Percentiles rank a stretch among this genome's conserved stretches.
phyloP scores from a whole-genome alignment of 768 basidiomycete species.

The Artomyces pyxidatus region DNA sequence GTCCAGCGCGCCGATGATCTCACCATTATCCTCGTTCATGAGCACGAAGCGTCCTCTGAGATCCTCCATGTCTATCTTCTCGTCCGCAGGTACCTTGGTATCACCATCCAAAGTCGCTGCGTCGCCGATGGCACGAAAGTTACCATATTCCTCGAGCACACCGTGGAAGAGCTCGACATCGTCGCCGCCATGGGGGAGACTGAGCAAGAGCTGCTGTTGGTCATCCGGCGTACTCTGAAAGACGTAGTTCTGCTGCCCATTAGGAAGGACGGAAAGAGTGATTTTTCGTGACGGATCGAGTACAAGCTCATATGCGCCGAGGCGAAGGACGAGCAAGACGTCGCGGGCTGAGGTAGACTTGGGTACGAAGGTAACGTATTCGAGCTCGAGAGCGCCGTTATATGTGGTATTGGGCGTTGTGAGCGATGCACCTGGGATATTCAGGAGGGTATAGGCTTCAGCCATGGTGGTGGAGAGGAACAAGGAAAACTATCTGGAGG shows the following conservation, averaged over 20 bases:
- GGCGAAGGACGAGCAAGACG: conserved; percentile 14
- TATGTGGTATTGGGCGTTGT: conserved; percentile 7
- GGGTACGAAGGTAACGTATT: conserved; percentile 10
- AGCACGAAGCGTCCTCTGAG: conserved; percentile 17
- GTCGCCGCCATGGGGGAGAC: conserved; percentile 2
- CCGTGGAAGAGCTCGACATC: conserved; percentile 14
- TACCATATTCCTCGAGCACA: conserved; percentile 12
- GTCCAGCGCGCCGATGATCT: conserved; percentile 14
- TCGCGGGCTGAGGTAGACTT: conserved; percentile 5
- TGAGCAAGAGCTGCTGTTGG: conserved; percentile 6
- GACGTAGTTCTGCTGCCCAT: conserved; percentile 10
- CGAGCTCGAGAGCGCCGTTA: conserved; percentile 9
- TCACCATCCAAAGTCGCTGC: not conserved
- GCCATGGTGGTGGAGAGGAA: not conserved
- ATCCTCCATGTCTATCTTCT: conserved; percentile 1
- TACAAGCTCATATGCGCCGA: conserved; percentile 11
- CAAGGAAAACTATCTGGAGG: not conserved
- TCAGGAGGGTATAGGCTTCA: conserved; percentile 13
- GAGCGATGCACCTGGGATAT: conserved; percentile 9
- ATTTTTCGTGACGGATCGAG: conserved; percentile 12
- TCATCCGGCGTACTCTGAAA: conserved; percentile 14
- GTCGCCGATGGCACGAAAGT: conserved; percentile 6
- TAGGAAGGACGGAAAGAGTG: conserved; percentile 3
- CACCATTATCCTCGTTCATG: conserved; percentile 12
- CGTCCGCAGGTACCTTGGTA: not conserved